Evolutionary conservation across 2,329 filamentous ascomycete genomes (phyloP).

Genomic region (Rasamsonia emersonii): DNA sequence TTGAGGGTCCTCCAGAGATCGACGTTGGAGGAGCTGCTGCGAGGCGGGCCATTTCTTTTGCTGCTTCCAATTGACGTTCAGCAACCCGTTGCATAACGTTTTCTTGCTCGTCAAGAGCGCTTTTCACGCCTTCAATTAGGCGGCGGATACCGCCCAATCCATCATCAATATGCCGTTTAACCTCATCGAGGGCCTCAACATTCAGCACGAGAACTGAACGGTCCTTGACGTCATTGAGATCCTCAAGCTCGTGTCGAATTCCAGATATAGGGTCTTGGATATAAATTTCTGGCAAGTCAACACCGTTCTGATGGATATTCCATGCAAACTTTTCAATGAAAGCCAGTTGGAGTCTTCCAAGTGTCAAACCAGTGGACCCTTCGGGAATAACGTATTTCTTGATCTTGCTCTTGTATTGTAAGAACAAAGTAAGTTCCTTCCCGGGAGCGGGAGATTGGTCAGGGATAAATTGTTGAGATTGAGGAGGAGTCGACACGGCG

Average conservation of each 20-base stretch:
- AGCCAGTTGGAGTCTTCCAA: conserved; percentile 81
- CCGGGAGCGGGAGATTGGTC: conserved; percentile 56
- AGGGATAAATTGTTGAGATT: conserved; percentile 47
- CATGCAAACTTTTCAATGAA: conserved; percentile 99
- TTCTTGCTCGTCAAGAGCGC: conserved; percentile 74
- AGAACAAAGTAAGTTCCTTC: conserved; percentile 85
- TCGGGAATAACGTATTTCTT: conserved; percentile 90
- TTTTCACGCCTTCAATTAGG: conserved; percentile 78
- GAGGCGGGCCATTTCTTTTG: conserved; percentile 72
- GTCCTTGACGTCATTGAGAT: conserved; percentile 87
- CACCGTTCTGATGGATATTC: conserved; percentile 92
- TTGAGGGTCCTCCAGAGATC: conserved; percentile 22
- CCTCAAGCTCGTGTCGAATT: conserved; percentile 92
- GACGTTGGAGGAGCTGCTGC: conserved; percentile 40
- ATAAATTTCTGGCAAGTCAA: conserved; percentile 91
- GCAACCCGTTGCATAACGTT: conserved; percentile 76
- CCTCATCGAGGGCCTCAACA: conserved; percentile 85
- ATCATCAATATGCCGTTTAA: conserved; percentile 93
- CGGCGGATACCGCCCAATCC: conserved; percentile 70
- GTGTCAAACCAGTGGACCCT: conserved; percentile 73
- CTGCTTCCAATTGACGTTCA: conserved; percentile 80
- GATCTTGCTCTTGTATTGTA: conserved; percentile 94
- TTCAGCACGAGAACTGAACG: conserved; percentile 92
- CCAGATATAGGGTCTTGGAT: conserved; percentile 94
- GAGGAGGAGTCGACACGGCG: conserved; percentile 30